Conservation (phyloP, 2,329 filamentous ascomycete genomes). For the Claviceps paspali region DNA sequence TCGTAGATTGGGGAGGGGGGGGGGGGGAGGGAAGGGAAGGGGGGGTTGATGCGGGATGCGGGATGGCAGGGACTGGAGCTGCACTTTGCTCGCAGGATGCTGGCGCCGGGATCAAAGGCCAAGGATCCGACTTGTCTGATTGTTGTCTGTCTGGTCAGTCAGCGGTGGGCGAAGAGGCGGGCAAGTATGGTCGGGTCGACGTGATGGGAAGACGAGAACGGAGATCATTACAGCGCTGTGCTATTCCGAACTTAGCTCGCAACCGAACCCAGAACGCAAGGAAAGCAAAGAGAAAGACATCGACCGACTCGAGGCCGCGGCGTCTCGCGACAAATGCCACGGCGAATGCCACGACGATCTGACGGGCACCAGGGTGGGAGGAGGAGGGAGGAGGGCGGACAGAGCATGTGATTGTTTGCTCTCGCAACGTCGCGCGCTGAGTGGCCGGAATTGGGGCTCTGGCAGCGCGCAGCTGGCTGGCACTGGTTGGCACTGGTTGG, state of each 20-base stretch:
- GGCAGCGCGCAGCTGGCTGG: background rate
- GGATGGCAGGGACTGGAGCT: too few relatives aligned
- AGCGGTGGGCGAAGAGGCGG: background rate
- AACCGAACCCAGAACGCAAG: background rate
- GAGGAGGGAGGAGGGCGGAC: background rate
- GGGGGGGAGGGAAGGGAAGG: background rate
- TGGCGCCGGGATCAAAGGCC: background rate
- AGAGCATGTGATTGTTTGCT: slow-evolving; percentile 1
- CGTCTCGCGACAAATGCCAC: background rate
- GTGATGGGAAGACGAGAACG: background rate
- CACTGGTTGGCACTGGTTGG: too few relatives aligned
- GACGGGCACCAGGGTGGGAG: background rate
- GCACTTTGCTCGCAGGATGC: too few relatives aligned
- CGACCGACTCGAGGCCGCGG: background rate
- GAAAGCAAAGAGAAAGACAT: background rate
- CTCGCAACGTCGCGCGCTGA: background rate
- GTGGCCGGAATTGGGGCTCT: background rate
- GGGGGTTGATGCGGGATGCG: background rate
- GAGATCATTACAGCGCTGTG: background rate
- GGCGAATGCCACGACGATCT: background rate
- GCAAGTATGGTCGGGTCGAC: background rate
- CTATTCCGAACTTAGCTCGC: too few relatives aligned
- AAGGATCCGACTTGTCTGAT: background rate
- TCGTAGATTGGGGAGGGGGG: background rate
- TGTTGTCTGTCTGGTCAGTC: too few relatives aligned